Evolutionary conservation across 2,329 filamentous ascomycete species (phyloP), one percentile per base, ranked within the genome.

Genomic region (Zelopaecilomyces penicillatus): DNA sequence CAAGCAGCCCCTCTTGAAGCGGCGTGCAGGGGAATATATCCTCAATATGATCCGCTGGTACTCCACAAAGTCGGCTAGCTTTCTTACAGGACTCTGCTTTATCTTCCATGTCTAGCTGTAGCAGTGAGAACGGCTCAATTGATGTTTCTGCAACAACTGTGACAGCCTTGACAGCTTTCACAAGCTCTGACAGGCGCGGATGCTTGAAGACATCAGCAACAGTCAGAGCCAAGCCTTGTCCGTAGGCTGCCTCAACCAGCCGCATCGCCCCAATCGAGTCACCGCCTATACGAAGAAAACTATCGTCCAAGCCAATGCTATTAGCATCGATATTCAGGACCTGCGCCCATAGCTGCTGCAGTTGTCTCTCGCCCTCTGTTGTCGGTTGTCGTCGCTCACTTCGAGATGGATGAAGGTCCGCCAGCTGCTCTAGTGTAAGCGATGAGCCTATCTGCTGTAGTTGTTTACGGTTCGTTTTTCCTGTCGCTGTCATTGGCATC

Each of bases 181-280:
- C 6, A 28, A 44, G 41, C 6, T 47, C 41, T 6, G 28, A 26
- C 4, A 47, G 39, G 26, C 39, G 36, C 10, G 51, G 50, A 27
- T 46, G 33, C 33, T 30, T 39, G 43, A 72, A 69, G 31, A 68
- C 63, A 38, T 59, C 61, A 9, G 62, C 62, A 0, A 72, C 68
- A 3, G 64, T 68, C 8, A 73, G 50, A 2, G 57, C 47, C 6
- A 71, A 46, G 9, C 57, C 60, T 4, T 50, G 47, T 2, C 52
- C 56, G 42, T 64, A 57, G 4, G 66, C 65, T 30, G 59, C 56
- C 1, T 67, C 61, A 2, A 69, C 66, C 2, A 71, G 55, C 41
- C 60, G 64, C 69, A 50, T 50, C 19, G 48, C 48, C 3, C 42
- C 28, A 31, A 50, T 40, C 6, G 48, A 50, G 30, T 50, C 48